Base-by-base conservation (phyloP, 225 moss, liverwort and hornwort species). In the Anthoceros angustus region DNA sequence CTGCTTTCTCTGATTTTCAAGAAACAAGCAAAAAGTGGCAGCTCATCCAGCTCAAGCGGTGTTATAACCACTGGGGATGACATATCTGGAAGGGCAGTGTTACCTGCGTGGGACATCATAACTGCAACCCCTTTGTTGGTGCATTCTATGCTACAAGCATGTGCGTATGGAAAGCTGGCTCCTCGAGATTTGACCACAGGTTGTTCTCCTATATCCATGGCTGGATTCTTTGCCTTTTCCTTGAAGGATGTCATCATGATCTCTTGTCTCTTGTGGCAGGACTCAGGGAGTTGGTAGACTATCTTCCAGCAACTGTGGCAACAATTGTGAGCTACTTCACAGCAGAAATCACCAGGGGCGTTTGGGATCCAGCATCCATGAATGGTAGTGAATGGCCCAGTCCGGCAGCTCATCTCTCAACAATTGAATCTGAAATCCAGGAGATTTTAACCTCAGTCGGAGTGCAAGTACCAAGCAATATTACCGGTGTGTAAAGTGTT, bases 381-480 rank as follows among this genome's bases (percentile, higher is more conserved):
- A 94, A 94, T 76, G 90, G 94, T 61, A 87, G 86, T 69, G 94
- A 94, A 70, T 94, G 94, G 94, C 94, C 94, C 26, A 94, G 90
- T 65, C 94, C 90, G 25, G 86, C 90, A 68, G 87, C 86, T 32
- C 90, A 90, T 79, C 90, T 94, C 62, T 78, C 90, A 41, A 76
- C 80, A 46, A 68, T 94, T 23, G 90, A 94, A 73, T 84, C 79
- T 25, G 87, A 94, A 75, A 87, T 94, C 67, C 86, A 85, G 73
- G 84, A 84, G 42, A 85, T 85, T 38, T 69, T 94, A 48, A 80
- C 84, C 46, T 79, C 74, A 70, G 76, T 78, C 40, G 90, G 90
- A 65, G 90, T 94, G 71, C 76, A 75, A 66, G 78, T 94, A 69
- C 75, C 94, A 21, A 81, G 76, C 69, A 76, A 83, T 68, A 43